A percentile compares a stretch with the other conserved stretches of the same genome.
phyloP scores from a whole-genome alignment of 1,284 basidiomycete species.

The Pseudozyma thailandica region DNA sequence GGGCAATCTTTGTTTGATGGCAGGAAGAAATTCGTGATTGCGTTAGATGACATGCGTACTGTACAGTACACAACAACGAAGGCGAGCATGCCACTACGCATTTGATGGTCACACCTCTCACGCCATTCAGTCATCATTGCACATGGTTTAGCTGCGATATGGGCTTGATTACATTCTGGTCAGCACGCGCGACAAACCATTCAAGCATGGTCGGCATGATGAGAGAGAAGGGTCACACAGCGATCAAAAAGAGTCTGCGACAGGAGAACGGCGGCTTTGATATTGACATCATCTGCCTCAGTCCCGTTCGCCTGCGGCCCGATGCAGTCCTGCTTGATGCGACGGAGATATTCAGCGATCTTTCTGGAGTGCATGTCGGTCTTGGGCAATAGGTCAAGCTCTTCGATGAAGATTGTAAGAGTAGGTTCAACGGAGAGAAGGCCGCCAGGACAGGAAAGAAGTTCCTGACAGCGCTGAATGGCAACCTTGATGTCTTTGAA shows the following conservation, averaged over 20 bases:
- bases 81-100: no score
- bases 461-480: slow-evolving; percentile 6
- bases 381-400: background rate
- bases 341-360: slow-evolving; percentile 9
- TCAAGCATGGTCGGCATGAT: slow-evolving; percentile 1
- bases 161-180: background rate
- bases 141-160: background rate
- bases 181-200: background rate
- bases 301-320: background rate
- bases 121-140: background rate
- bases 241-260: slow-evolving; percentile 19
- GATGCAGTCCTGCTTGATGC: slow-evolving; percentile 7
- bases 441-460: background rate
- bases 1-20: background rate
- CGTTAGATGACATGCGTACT: no score
- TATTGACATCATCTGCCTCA: background rate
- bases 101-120: no score
- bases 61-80: no score
- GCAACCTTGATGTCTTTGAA: slow-evolving; percentile 5
- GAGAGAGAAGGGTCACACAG: slow-evolving; percentile 21
- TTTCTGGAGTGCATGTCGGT: background rate
- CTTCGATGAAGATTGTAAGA: slow-evolving; percentile 1
- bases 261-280: slow-evolving; percentile 1
- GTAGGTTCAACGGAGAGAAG: background rate
- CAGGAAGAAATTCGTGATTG: no score